A percentile compares a stretch with the other conserved stretches of the same genome.
Conservation (phyloP, 495 filamentous ascomycete species). For the Hypoxylon lienhwacheense region DNA sequence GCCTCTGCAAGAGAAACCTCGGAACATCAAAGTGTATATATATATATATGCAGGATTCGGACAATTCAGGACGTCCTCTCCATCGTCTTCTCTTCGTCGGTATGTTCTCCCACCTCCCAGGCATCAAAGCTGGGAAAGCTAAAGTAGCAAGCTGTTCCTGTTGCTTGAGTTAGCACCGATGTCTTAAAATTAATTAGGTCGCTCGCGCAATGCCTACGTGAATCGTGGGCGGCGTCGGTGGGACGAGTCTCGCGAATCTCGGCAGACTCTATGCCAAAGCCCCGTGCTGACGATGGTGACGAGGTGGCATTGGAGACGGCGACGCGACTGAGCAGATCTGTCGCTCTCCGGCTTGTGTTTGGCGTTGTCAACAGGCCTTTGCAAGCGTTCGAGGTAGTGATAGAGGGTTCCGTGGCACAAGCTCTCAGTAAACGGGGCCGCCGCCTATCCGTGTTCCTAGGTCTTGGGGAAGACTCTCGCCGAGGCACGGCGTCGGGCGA, state of each 20-base stretch:
- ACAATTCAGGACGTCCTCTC: constrained; percentile 19
- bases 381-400: constrained; percentile 57
- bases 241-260: constrained; percentile 36
- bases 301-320: constrained; percentile 49
- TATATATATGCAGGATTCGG: not conserved
- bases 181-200: not conserved
- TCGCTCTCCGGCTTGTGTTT: constrained; percentile 49
- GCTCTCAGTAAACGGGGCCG: constrained; percentile 55
- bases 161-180: constrained; percentile 16
- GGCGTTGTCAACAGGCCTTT: constrained; percentile 50
- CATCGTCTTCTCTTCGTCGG: constrained; percentile 40
- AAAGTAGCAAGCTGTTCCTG: constrained; percentile 52
- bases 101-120: constrained; percentile 45
- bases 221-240: constrained; percentile 36
- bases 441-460: constrained; percentile 34
- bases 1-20: not conserved
- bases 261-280: constrained; percentile 41
- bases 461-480: constrained; percentile 29
- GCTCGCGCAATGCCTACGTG: constrained; percentile 17
- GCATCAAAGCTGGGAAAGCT: constrained; percentile 61
- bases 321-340: constrained; percentile 55
- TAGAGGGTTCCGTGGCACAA: constrained; percentile 55
- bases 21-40: too few species aligned
- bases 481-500: constrained; percentile 28
- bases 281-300: constrained; percentile 42